Conservation (phyloP, 2,329 filamentous ascomycete genomes). For the Aspergillus sp. region DNA sequence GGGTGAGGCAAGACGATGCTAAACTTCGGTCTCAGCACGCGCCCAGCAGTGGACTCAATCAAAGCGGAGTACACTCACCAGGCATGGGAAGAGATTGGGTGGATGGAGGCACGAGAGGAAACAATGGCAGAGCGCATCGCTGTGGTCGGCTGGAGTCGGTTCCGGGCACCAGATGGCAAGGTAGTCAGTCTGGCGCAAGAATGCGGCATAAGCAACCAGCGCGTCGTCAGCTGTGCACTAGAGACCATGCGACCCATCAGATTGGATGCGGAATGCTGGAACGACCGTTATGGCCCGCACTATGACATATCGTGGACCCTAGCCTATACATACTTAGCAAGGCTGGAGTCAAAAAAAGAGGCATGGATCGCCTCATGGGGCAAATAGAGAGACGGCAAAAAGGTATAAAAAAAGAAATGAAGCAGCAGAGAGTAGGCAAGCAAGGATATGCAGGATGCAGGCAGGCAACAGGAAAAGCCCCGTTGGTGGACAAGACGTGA, state of each 20-base stretch:
- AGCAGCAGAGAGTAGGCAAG: background rate
- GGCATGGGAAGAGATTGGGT: constrained; percentile 14
- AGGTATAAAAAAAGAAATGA: constrained; percentile 5
- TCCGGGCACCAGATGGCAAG: background rate
- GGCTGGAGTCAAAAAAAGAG: background rate
- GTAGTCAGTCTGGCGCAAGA: background rate
- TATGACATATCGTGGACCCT: constrained; percentile 11
- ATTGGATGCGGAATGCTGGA: constrained; percentile 1
- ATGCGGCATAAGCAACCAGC: constrained; percentile 2
- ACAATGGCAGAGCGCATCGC: constrained; percentile 14
- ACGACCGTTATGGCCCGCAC: background rate
- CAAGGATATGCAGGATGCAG: constrained; percentile 1
- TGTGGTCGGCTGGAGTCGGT: constrained; percentile 18
- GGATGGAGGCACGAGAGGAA: constrained; percentile 7
- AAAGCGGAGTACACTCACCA: constrained; percentile 17
- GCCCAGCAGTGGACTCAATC: constrained; percentile 18
- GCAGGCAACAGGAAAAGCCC: constrained; percentile 1
- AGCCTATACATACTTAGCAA: background rate
- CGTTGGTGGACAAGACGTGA: background rate
- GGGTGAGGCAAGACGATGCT: constrained; percentile 11
- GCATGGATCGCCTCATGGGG: constrained; percentile 3
- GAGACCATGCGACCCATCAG: constrained; percentile 3
- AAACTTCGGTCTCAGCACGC: constrained; percentile 22
- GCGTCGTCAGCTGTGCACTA: constrained; percentile 10
- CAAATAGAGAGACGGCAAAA: background rate